These are phyloP conservation scores for Parachlorella kessleri DNA, from an alignment of 139 green algal species.

Conservation along the genomic window DNA sequence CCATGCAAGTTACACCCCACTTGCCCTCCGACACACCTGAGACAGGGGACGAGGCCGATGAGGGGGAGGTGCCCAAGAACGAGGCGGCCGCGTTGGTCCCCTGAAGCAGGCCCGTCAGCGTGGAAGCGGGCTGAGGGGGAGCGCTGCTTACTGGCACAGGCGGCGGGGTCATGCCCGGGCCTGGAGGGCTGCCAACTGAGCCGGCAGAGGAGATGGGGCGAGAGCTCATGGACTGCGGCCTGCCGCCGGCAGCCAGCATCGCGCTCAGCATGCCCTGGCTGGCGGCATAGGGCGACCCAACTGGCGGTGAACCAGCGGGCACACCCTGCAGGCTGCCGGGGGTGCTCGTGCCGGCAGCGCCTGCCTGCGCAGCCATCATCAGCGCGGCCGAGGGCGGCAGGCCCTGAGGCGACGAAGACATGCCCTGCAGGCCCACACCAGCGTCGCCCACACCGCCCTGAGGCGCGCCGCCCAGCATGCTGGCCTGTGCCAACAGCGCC, in stretches of 20 bases:
- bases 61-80: slow-evolving; percentile 27
- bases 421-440: background rate
- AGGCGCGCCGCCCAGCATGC: slow-evolving; percentile 17
- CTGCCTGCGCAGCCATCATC: slow-evolving; percentile 4
- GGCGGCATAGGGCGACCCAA: background rate
- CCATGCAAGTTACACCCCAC: too few relatives aligned
- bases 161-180: background rate
- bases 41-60: slow-evolving; percentile 17
- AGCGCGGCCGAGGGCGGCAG: background rate
- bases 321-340: background rate
- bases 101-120: background rate
- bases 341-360: background rate
- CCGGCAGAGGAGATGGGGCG: background rate
- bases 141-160: background rate
- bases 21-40: too few relatives aligned
- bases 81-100: background rate
- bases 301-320: background rate
- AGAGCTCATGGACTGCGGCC: background rate
- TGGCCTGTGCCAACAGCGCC: slow-evolving; percentile 26
- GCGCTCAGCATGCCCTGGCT: background rate
- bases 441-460: background rate
- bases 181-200: background rate
- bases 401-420: background rate
- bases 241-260: background rate
- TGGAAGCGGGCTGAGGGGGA: background rate